Evolutionary conservation across 805 yeast genomes (phyloP).

Genomic region (Metschnikowia borealis): DNA sequence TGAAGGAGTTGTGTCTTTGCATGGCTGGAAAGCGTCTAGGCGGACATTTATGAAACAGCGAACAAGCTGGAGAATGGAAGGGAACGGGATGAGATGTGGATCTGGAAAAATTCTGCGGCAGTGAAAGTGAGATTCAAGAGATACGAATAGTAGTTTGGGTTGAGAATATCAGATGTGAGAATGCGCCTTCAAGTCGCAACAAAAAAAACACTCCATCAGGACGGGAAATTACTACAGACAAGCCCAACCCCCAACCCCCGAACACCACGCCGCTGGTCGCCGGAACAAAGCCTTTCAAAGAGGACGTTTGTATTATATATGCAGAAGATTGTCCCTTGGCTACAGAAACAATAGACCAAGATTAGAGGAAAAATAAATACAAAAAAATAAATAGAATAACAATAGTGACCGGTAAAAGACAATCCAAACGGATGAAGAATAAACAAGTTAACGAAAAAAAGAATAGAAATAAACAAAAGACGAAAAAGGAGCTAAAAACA

Average conservation of each 20-base stretch:
- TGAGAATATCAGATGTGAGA: slow-evolving; percentile 1
- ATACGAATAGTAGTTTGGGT: background rate
- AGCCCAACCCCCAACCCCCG: background rate
- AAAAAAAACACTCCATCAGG: background rate
- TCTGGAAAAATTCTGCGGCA: background rate
- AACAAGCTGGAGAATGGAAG: background rate
- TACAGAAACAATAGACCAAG: too few relatives aligned
- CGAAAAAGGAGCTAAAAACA: too few relatives aligned
- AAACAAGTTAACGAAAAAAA: too few relatives aligned
- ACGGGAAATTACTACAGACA: background rate
- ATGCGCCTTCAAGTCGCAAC: background rate
- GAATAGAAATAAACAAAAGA: too few relatives aligned
- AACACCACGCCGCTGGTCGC: too few relatives aligned
- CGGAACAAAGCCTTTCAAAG: background rate
- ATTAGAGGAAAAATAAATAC: too few relatives aligned
- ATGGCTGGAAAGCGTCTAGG: slow-evolving; percentile 1
- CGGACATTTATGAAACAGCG: background rate
- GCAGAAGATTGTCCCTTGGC: too few relatives aligned
- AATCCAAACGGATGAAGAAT: too few relatives aligned
- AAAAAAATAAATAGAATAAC: too few relatives aligned
- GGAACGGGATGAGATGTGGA: background rate
- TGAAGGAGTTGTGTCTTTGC: slow-evolving; percentile 14
- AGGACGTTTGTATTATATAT: too few relatives aligned
- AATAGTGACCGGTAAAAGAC: too few relatives aligned
- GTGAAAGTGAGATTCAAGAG: background rate